Percentiles rank a stretch among this genome's conserved stretches.
These are phyloP conservation scores for Sporothrix humicola DNA, from an alignment of 2,329 filamentous ascomycete genomes.

Conservation along the genomic window DNA sequence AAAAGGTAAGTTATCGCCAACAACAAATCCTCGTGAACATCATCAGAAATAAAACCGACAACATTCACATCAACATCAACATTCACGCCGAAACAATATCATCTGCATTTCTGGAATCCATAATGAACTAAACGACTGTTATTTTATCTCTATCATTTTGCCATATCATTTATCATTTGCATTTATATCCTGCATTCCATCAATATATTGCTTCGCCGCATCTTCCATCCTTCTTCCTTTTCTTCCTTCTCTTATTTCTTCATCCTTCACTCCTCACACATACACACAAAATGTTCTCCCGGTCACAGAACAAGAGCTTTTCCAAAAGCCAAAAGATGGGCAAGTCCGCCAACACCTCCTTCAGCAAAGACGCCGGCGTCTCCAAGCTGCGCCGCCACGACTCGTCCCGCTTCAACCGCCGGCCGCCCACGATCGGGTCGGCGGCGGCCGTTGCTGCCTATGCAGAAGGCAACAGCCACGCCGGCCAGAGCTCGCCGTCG, in stretches of 20 bases:
- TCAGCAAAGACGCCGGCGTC: slow-evolving; percentile 60
- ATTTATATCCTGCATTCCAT: not conserved
- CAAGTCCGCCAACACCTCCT: slow-evolving; percentile 58
- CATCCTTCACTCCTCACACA: not conserved
- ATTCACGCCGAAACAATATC: not conserved
- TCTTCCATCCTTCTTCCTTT: not conserved
- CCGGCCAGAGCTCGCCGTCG: slow-evolving; percentile 49
- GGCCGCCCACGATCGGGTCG: slow-evolving; percentile 56
- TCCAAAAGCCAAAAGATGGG: slow-evolving; percentile 57
- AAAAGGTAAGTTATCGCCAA: slow-evolving; percentile 21
- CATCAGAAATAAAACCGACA: not conserved
- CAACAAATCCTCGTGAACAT: not conserved
- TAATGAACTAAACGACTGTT: slow-evolving; percentile 21
- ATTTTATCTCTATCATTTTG: not conserved
- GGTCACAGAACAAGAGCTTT: slow-evolving; percentile 57
- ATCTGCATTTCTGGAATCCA: not conserved
- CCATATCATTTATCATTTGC: not conserved
- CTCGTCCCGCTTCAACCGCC: slow-evolving; percentile 48
- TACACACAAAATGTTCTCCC: slow-evolving; percentile 53
- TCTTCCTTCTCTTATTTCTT: not conserved
- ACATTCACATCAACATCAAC: slow-evolving; percentile 1
- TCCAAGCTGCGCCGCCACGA: slow-evolving; percentile 60
- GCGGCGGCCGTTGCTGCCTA: slow-evolving; percentile 44
- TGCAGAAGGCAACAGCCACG: slow-evolving; percentile 40
- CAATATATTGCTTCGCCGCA: not conserved